Percentiles rank a stretch among this genome's conserved stretches.
phyloP scores from a whole-genome alignment of 2,329 filamentous ascomycete species.

The Trichoderma sp. region DNA sequence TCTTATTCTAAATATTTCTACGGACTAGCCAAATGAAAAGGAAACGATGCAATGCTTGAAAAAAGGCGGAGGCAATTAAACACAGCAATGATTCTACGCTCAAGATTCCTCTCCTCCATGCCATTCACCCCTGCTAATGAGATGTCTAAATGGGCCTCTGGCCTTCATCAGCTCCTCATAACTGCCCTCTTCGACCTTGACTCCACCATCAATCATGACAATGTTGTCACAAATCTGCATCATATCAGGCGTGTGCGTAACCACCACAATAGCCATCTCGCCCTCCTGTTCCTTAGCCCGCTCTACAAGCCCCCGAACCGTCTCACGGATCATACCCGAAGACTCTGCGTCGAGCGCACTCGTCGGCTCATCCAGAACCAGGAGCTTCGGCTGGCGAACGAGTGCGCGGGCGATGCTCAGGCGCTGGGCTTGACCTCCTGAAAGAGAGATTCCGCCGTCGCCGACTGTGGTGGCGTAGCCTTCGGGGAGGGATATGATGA shows the following conservation, averaged over 20 bases:
- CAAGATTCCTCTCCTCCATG: neutral
- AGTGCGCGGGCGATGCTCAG: constrained; percentile 79
- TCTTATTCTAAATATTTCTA: neutral
- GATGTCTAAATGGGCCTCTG: constrained; percentile 47
- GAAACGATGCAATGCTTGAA: neutral
- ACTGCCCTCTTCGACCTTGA: constrained; percentile 64
- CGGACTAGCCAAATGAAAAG: neutral
- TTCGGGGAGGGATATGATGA: constrained; percentile 66
- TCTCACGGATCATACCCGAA: constrained; percentile 61
- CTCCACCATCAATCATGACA: constrained; percentile 66
- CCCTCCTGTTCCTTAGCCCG: constrained; percentile 23
- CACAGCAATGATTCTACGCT: neutral
- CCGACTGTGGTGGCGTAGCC: constrained; percentile 66
- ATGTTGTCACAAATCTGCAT: constrained; percentile 77
- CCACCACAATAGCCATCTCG: constrained; percentile 69
- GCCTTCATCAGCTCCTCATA: constrained; percentile 59
- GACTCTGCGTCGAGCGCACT: constrained; percentile 72
- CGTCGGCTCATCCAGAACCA: constrained; percentile 86
- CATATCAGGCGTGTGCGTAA: constrained; percentile 83
- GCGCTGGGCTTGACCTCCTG: constrained; percentile 80
- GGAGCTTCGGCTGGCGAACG: constrained; percentile 64
- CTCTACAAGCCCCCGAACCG: constrained; percentile 54
- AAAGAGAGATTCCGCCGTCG: constrained; percentile 70
- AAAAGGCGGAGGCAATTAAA: neutral
- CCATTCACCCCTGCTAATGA: constrained; percentile 40